A percentile compares a stretch with the other conserved stretches of the same genome.
Evolutionary conservation across 163 green algal genomes (phyloP).

Genomic region (Chlamydomonas reinhardtii): DNA sequence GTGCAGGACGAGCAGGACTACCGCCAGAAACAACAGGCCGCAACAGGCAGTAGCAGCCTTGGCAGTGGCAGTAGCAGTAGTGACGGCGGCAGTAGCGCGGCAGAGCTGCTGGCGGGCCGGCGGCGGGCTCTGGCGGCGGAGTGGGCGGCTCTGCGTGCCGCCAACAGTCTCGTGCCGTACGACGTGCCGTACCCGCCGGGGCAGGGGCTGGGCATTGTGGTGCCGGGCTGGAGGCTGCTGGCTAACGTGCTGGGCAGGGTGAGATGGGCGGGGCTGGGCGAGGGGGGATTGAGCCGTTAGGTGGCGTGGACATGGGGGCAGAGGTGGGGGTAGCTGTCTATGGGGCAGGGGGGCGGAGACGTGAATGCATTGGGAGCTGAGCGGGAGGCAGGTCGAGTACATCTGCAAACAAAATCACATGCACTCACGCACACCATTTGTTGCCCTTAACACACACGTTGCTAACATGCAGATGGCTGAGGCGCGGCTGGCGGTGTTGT

Average conservation of each 20-base stretch:
- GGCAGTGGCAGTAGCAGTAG: not conserved
- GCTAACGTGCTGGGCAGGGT: not conserved
- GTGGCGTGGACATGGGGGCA: too few relatives aligned
- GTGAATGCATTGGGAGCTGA: too few relatives aligned
- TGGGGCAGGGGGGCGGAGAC: too few relatives aligned
- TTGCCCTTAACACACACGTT: not conserved
- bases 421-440: too few relatives aligned
- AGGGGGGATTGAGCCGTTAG: too few relatives aligned
- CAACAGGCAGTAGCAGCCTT: too few relatives aligned
- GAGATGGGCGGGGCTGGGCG: not conserved
- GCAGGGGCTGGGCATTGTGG: not conserved
- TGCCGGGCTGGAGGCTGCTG: constrained; percentile 15
- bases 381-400: too few relatives aligned
- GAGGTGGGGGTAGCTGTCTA: too few relatives aligned
- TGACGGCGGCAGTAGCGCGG: not conserved
- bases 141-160: not conserved
- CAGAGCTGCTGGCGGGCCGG: not conserved
- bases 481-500: constrained; percentile 11
- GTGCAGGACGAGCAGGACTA: too few relatives aligned
- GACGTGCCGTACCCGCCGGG: not conserved
- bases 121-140: not conserved
- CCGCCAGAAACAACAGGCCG: too few relatives aligned
- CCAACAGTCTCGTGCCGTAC: not conserved
- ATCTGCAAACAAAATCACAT: too few relatives aligned
- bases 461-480: constrained; percentile 32